Conservation (phyloP, 75 land plant species). For the Pinus albicaulis region DNA sequence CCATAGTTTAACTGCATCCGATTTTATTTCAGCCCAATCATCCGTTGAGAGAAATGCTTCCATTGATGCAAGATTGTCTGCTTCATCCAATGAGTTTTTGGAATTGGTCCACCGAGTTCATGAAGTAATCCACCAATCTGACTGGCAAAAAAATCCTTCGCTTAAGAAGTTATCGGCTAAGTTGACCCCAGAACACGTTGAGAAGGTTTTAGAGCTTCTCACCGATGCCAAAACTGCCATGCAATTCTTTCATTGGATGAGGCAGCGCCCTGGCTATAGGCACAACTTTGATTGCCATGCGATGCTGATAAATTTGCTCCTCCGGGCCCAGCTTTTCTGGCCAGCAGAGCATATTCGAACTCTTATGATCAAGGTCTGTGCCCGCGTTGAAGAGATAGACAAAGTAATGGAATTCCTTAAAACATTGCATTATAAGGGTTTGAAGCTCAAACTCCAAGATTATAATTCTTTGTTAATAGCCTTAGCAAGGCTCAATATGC, state of each 20-base stretch:
- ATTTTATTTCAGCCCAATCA: no score
- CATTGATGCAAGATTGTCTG: no score
- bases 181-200: constrained; percentile 31
- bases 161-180: constrained; percentile 19
- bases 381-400: constrained; percentile 15
- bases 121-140: constrained; percentile 9
- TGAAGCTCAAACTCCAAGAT: constrained; percentile 16
- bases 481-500: constrained; percentile 20
- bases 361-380: constrained; percentile 34
- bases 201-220: constrained; percentile 26
- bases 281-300: constrained; percentile 29
- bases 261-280: constrained; percentile 26
- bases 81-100: no score
- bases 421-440: constrained; percentile 13
- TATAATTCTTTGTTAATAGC: constrained; percentile 39
- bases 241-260: constrained; percentile 43
- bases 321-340: background rate
- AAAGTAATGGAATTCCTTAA: constrained; percentile 15
- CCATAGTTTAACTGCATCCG: no score
- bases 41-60: no score
- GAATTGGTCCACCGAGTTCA: no score
- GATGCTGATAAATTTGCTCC: constrained; percentile 24
- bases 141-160: constrained; percentile 33
- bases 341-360: constrained; percentile 14
- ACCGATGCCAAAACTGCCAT: constrained; percentile 34